phyloP scores from a whole-genome alignment of 139 green algal genomes.

The Monoraphidium neglectum region DNA sequence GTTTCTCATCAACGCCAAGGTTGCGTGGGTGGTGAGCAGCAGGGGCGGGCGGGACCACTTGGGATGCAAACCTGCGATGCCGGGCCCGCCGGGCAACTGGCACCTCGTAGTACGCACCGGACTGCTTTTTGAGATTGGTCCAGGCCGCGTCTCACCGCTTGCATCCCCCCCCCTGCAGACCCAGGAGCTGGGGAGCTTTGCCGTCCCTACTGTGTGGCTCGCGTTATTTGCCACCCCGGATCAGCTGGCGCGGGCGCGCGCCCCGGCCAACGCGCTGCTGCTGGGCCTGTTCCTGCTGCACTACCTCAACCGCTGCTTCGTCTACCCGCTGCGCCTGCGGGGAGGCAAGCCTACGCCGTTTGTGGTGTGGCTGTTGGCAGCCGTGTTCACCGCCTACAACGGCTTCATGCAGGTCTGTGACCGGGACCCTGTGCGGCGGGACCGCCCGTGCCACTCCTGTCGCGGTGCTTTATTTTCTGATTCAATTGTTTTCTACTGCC shows the following conservation, averaged over 20 bases:
- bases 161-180: conserved; percentile 1
- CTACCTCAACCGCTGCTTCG: conserved; percentile 53
- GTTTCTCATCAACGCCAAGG: too few relatives aligned
- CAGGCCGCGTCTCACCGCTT: too few relatives aligned
- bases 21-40: too few relatives aligned
- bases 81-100: too few relatives aligned
- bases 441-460: too few relatives aligned
- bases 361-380: conserved; percentile 56
- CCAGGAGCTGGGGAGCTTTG: conserved; percentile 24
- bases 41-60: too few relatives aligned
- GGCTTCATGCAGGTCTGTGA: conserved; percentile 65
- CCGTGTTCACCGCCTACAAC: conserved; percentile 74
- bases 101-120: too few relatives aligned
- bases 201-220: conserved; percentile 1
- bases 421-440: background rate
- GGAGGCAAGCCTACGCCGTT: conserved; percentile 62
- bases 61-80: too few relatives aligned
- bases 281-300: conserved; percentile 44
- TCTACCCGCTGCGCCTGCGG: conserved; percentile 59
- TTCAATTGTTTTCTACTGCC: background rate
- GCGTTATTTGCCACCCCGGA: background rate
- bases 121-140: too few relatives aligned
- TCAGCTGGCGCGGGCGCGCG: background rate
- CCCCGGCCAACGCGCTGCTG: conserved; percentile 16
- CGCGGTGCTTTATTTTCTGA: too few relatives aligned